Base-by-base conservation (phyloP, 78 protist species). In the Chrysochromulina parva region DNA sequence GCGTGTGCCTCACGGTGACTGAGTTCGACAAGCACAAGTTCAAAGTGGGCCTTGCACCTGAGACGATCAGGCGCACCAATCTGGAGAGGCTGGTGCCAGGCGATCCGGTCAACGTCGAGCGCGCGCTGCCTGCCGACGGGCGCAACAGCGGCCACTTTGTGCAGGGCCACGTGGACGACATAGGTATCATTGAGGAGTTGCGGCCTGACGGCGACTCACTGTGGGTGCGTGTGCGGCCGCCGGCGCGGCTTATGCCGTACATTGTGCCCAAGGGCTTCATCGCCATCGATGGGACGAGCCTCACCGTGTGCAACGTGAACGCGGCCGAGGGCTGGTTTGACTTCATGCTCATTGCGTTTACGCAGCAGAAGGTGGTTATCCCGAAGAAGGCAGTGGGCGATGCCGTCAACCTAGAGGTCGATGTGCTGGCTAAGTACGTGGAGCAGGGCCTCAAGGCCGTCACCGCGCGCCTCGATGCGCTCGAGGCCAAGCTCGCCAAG, bases 181-280 rank as follows among this genome's bases (percentile, higher is more conserved):
- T 81, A 7, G 92, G 88, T 22, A 54, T 26, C 28, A 38, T 84
- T 54, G 88, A 47, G 50, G 6, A 0, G 24, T 0, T 28, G 55
- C 1, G 11, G 24, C 66, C 88, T 22, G 88, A 84, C 4, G 71
- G 71, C 74, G 88, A 84, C 11, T 55, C 88, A 55, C 53, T 84
- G 47, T 48, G 38, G 67, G 24, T 84, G 3, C 9, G 13, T 7
- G 62, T 90, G 14, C 1, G 17, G 60, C 28, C 92, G 13, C 92
- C 88, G 19, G 0, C 7, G 48, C 4, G 1, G 71, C 66, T 90
- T 9, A 38, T 90, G 55, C 38, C 10, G 24, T 90, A 80, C 88
- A 89, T 89, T 19, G 92, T 90, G n/a, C 89, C 92, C 11, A 90
- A 90, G 82, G 92, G 92, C 57, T 90, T 81, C 82, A 90, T 90